Percentiles rank a stretch among this genome's conserved stretches.
phyloP scores from a whole-genome alignment of 2,329 filamentous ascomycete species.

The Amesomyces nigricolor region DNA sequence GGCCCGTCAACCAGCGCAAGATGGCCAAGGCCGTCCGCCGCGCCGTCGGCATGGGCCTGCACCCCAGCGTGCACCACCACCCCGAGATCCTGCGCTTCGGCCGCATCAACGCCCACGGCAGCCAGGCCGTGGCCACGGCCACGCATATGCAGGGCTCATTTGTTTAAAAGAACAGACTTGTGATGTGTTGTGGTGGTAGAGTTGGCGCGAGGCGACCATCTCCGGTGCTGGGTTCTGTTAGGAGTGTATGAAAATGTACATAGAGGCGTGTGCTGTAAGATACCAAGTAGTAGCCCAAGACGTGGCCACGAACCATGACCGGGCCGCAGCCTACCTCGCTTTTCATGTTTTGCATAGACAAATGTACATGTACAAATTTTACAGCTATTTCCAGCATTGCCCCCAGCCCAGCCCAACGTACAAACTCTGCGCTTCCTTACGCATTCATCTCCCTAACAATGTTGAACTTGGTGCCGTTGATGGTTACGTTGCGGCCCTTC shows the following conservation, averaged over 20 bases:
- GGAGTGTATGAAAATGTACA: background rate
- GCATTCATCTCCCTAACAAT: constrained; percentile 44
- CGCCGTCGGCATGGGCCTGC: constrained; percentile 81
- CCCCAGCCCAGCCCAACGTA: background rate
- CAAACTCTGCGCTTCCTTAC: constrained; percentile 28
- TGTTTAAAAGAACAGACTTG: no score
- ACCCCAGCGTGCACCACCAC: constrained; percentile 86
- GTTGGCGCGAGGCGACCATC: background rate
- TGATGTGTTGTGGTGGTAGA: background rate
- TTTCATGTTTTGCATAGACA: background rate
- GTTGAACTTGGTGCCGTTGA: constrained; percentile 44
- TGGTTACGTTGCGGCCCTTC: constrained; percentile 42
- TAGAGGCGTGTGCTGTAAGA: background rate
- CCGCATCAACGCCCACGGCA: constrained; percentile 25
- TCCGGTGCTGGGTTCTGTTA: background rate
- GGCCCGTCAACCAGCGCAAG: constrained; percentile 85
- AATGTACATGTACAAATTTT: constrained; percentile 14
- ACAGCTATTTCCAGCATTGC: constrained; percentile 1
- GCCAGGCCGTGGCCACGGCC: background rate
- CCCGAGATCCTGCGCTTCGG: constrained; percentile 62
- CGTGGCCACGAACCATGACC: no score
- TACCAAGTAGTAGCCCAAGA: background rate
- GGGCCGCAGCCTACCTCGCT: no score
- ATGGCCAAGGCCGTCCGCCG: constrained; percentile 89
- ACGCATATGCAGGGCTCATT: background rate